Base-by-base conservation (phyloP, 2,329 filamentous ascomycete species). In the Aspergillus japonicus region DNA sequence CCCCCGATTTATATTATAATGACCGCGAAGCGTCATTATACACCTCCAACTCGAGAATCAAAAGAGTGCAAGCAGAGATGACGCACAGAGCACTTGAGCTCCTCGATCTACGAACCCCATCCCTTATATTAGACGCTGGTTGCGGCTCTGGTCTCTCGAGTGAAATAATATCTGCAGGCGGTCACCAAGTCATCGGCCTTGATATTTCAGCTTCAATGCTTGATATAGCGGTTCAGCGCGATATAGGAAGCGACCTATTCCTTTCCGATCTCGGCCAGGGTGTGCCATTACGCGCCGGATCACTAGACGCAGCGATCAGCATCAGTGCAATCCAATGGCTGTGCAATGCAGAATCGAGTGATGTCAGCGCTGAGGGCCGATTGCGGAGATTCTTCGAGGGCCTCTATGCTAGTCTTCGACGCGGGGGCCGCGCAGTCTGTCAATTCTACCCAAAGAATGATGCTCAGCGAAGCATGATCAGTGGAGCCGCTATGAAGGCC, bases 391-490 rank as follows among this genome's bases (percentile, higher is more conserved):
- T 99, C 73, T 99, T 99, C 76, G 92, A 96, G 69, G 92, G 92
- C 0, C 78, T 99, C 1, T 99, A 98, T 77, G 90, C 92, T 0
- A 88, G 87, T 61, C 78, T 99, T 63, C 87, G 88, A 64, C 83
- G 95, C 21, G 95, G 95, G 5, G 95, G 92, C 1, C 85, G 92
- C 42, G 95, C 95, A 0, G 94, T 98, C 14, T 96, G 93, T 73
- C 95, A 99, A 72, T 99, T 99, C 76, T 99, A 99, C 75, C 95
- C 95, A 2, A 96, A 96, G 79, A 98, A 99, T 74, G 90, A 96
- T 67, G 83, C 86, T 63, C 95, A 99, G 79, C 86, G 93, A 71
- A 87, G 85, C 71, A 96, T 99, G 93, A 96, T 99, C 67, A 91
- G 89, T 54, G 84, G 86, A 60, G 95, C 95, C 0, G 95, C 95